These are phyloP conservation scores for Epichloe coenophiala DNA, from an alignment of 2,329 filamentous ascomycete species.

Conservation along the genomic window DNA sequence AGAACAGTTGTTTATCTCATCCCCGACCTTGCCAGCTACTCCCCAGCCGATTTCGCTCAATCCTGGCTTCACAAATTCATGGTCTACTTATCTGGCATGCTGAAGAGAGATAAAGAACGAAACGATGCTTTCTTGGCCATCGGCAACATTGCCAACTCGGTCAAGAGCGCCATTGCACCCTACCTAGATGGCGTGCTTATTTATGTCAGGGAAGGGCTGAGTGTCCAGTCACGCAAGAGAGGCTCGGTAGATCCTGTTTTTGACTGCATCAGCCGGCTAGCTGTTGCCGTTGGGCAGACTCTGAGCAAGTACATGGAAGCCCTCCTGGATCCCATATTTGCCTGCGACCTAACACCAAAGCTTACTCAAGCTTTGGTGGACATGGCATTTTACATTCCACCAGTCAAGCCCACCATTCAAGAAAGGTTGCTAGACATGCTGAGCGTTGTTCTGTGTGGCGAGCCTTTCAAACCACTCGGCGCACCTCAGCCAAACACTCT, in stretches of 20 bases:
- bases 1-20: conserved; percentile 85
- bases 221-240: conserved; percentile 57
- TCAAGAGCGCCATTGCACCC: conserved; percentile 86
- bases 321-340: conserved; percentile 89
- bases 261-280: conserved; percentile 92
- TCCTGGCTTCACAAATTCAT: conserved; percentile 91
- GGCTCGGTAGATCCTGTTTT: conserved; percentile 70
- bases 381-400: conserved; percentile 97
- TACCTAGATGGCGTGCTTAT: conserved; percentile 91
- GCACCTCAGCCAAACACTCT: conserved; percentile 76
- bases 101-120: conserved; percentile 88
- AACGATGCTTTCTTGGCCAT: conserved; percentile 94
- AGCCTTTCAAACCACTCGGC: conserved; percentile 82
- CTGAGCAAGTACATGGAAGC: conserved; percentile 98
- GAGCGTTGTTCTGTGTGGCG: conserved; percentile 82
- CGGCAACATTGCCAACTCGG: conserved; percentile 89
- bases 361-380: conserved; percentile 92
- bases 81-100: conserved; percentile 84
- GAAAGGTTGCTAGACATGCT: conserved; percentile 89
- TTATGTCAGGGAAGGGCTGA: conserved; percentile 83
- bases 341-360: conserved; percentile 85
- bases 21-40: conserved; percentile 83
- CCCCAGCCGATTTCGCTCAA: conserved; percentile 77
- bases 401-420: conserved; percentile 84
- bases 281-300: conserved; percentile 88